Conservation (phyloP, 345 rosid species). For the Bruguiera gymnorhiza region DNA sequence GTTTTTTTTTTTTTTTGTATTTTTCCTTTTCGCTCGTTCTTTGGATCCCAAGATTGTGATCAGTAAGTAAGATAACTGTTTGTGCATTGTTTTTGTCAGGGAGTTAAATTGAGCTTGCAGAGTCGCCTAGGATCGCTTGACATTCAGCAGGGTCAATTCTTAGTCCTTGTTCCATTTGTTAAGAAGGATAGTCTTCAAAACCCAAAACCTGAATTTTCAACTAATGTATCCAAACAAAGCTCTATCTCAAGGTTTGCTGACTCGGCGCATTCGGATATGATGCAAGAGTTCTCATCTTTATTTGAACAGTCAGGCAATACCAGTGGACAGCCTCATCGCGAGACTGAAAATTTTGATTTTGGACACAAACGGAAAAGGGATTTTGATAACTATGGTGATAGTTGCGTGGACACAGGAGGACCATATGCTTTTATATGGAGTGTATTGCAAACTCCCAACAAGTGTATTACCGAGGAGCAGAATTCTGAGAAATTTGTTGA, state of each 20-base stretch:
- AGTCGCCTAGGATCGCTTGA: slow-evolving; percentile 33
- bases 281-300: slow-evolving; percentile 45
- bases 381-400: not conserved
- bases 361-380: slow-evolving; percentile 46
- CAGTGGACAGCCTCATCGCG: not conserved
- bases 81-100: slow-evolving; percentile 38
- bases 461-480: slow-evolving; percentile 44
- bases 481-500: slow-evolving; percentile 54
- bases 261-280: slow-evolving; percentile 53
- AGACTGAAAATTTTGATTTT: not conserved
- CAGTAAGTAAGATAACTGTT: not conserved
- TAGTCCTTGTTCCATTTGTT: slow-evolving; percentile 60
- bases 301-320: slow-evolving; percentile 20
- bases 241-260: slow-evolving; percentile 47
- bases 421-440: slow-evolving; percentile 44
- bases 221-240: slow-evolving; percentile 14
- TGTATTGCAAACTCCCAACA: slow-evolving; percentile 39
- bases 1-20: not conserved
- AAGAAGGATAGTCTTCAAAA: slow-evolving; percentile 52
- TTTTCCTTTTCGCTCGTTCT: not conserved
- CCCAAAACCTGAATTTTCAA: slow-evolving; percentile 32
- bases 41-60: not conserved
- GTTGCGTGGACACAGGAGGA: slow-evolving; percentile 22
- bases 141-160: slow-evolving; percentile 46
- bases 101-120: slow-evolving; percentile 50